Base-by-base conservation (phyloP, 345 rosid genomes). In the Diplotaxis tenuifolia region DNA sequence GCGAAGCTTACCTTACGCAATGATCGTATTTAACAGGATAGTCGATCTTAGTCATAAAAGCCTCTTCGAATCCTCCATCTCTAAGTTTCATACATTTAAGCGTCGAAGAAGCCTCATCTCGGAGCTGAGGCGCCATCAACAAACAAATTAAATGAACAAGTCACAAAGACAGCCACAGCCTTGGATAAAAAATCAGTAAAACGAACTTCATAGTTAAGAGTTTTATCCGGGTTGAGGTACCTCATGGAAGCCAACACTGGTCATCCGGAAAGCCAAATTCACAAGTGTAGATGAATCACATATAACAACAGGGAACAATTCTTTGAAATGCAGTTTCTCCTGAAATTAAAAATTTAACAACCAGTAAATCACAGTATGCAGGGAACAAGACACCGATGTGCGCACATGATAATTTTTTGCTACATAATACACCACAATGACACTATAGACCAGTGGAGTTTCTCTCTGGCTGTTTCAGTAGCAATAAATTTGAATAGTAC, bases 41-140 rank as follows among this genome's bases (percentile, higher is more conserved):
- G 81, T 94, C 96, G 6, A 89, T 68, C 85, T 89, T 91, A 40
- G 92, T 88, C 73, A 86, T 77, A 68, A 94, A 84, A 52, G 83
- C 73, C 72, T 88, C 91, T 83, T 91, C 91, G 49, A 89, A 91
- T 14, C 95, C 97, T 78, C 86, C 82, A 84, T 88, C 90, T 82
- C 80, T 80, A 74, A 85, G 84, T 80, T 82, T 88, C 67, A 88
- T 78, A 82, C 95, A 91, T 72, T 70, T 78, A 78, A 89, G 90
- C 25, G 95, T 79, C 22, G 78, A 71, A 66, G 86, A 78, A 79
- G 89, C 93, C 86, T 94, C 97, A 34, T 87, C 82, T 78, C 86
- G 89, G 59, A 94, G 96, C 97, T 89, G 83, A 25, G 63, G 54
- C 72, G 54, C 72, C 72, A 22, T 65, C 23, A 45, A 70, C 2